These are phyloP conservation scores for Cutaneotrichosporon spelunceum DNA, from an alignment of 1,284 basidiomycete species.

Conservation along the genomic window DNA sequence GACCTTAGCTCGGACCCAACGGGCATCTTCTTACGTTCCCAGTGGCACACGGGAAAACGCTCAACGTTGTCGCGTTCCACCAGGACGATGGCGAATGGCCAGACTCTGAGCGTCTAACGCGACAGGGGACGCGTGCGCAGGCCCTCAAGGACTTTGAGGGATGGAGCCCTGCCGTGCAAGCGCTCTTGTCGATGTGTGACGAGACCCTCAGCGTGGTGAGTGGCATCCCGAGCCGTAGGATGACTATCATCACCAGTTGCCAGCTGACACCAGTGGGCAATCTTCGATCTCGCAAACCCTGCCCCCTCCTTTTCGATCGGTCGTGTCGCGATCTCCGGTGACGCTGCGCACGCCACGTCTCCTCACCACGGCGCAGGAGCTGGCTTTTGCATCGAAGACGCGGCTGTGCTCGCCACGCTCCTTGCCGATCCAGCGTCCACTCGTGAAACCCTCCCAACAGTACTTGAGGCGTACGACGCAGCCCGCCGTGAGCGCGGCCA, in stretches of 20 bases:
- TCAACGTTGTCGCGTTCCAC: constrained; percentile 26
- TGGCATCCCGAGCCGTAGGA: not conserved
- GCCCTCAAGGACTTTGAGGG: constrained; percentile 21
- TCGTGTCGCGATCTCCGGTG: constrained; percentile 20
- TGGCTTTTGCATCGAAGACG: constrained; percentile 28
- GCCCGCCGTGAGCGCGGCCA: constrained; percentile 21
- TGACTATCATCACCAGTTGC: too few species aligned
- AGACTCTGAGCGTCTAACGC: constrained; percentile 19
- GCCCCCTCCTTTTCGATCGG: constrained; percentile 17
- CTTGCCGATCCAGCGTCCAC: constrained; percentile 5
- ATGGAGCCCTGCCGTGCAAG: constrained; percentile 14
- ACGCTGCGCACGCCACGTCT: constrained; percentile 26
- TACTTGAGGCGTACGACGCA: constrained; percentile 18
- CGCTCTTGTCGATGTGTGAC: constrained; percentile 19
- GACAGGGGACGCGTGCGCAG: constrained; percentile 14
- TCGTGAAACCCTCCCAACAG: not conserved
- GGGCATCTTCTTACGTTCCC: constrained; percentile 28
- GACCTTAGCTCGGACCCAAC: constrained; percentile 21
- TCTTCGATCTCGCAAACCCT: constrained; percentile 22
- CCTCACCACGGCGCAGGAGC: constrained; percentile 30
- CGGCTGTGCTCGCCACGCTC: constrained; percentile 19
- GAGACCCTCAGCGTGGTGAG: constrained; percentile 20
- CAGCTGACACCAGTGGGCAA: constrained; percentile 22
- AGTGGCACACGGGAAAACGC: constrained; percentile 21
- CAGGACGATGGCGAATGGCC: constrained; percentile 16